Evolutionary conservation across 371 early-diverging fungal species (phyloP).

Genomic region (Haplosporangium sp.): DNA sequence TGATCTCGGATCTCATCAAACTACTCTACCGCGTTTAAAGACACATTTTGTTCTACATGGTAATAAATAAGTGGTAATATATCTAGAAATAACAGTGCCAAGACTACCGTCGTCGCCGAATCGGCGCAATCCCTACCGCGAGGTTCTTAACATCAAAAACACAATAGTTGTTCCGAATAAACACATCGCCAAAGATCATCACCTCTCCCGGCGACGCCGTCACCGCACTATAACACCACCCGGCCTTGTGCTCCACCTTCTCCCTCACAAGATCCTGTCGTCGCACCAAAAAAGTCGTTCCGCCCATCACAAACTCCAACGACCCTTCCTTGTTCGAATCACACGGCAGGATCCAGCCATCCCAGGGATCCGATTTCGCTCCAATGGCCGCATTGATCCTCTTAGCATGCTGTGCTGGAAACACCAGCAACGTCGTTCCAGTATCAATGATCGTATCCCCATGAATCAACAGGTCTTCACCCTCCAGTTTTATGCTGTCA

Average conservation of each 20-base stretch:
- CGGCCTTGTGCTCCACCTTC: slow-evolving; percentile 14
- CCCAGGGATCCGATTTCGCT: slow-evolving; percentile 35
- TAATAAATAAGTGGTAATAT: too few species aligned
- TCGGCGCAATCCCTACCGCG: slow-evolving; percentile 33
- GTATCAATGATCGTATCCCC: slow-evolving; percentile 43
- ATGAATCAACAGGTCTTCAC: slow-evolving; percentile 15
- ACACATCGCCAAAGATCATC: slow-evolving; percentile 61
- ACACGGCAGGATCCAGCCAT: slow-evolving; percentile 44
- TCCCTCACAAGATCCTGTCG: slow-evolving; percentile 39
- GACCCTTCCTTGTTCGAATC: slow-evolving; percentile 30
- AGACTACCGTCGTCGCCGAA: not conserved
- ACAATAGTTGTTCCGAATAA: slow-evolving; percentile 61
- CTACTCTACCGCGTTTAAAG: too few species aligned
- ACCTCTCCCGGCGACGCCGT: slow-evolving; percentile 34
- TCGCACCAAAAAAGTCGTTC: slow-evolving; percentile 25
- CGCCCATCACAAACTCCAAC: slow-evolving; percentile 47
- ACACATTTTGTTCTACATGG: too few species aligned
- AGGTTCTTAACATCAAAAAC: slow-evolving; percentile 55
- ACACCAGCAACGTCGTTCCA: slow-evolving; percentile 38
- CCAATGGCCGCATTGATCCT: slow-evolving; percentile 43
- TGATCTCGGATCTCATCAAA: too few species aligned
- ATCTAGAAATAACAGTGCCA: not conserved
- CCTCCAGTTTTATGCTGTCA: slow-evolving; percentile 17
- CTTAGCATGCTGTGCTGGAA: slow-evolving; percentile 33
- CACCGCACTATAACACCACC: slow-evolving; percentile 44